Evolutionary conservation across 139 green algal species (phyloP).

Genomic region (Micractinium sp.): DNA sequence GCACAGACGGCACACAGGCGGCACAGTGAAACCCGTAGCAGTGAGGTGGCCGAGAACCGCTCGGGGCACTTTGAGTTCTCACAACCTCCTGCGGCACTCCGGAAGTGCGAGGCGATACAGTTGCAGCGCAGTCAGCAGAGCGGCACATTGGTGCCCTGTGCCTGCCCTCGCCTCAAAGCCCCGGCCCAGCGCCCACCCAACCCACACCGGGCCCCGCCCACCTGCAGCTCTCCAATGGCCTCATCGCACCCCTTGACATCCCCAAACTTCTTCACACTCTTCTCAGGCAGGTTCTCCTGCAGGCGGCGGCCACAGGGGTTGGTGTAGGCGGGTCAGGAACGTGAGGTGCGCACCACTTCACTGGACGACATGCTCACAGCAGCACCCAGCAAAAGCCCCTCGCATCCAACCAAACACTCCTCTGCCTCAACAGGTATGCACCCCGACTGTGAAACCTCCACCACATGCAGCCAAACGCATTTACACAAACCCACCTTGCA

Average conservation of each 20-base stretch:
- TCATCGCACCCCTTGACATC: constrained; percentile 92
- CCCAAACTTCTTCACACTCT: constrained; percentile 63
- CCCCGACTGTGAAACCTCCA: too few species aligned
- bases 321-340: too few species aligned
- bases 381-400: not conserved
- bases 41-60: too few species aligned
- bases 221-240: constrained; percentile 90
- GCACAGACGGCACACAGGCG: not conserved
- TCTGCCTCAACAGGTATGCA: not conserved
- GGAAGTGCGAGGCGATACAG: too few species aligned
- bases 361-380: not conserved
- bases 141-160: not conserved
- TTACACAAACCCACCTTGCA: too few species aligned
- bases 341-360: too few species aligned
- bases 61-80: too few species aligned
- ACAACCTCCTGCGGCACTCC: too few species aligned
- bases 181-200: too few species aligned
- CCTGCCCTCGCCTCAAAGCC: too few species aligned
- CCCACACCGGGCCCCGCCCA: not conserved
- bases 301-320: not conserved
- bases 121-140: not conserved
- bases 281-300: constrained; percentile 72
- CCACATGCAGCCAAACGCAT: too few species aligned
- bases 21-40: too few species aligned
- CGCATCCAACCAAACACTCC: not conserved